These are phyloP conservation scores for Coleophoma cylindrospora DNA, from an alignment of 2,329 filamentous ascomycete species.

Conservation along the genomic window DNA sequence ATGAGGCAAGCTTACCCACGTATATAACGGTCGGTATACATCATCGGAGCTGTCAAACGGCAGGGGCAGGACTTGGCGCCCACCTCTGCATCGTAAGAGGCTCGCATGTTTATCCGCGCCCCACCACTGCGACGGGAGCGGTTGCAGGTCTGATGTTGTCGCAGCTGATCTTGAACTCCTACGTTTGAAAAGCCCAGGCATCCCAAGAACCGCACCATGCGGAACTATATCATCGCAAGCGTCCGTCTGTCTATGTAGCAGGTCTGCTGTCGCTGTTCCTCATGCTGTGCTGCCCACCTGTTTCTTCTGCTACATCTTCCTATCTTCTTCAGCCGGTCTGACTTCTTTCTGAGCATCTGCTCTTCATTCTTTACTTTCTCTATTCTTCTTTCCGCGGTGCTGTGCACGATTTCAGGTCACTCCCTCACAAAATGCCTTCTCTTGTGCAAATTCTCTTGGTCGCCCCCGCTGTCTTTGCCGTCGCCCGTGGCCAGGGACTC, in stretches of 20 bases:
- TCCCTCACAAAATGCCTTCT: constrained; percentile 10
- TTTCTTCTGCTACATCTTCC: neutral
- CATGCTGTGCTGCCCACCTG: neutral
- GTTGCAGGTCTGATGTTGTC: constrained; percentile 2
- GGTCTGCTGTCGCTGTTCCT: neutral
- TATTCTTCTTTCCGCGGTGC: constrained; percentile 3
- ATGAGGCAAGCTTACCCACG: no score
- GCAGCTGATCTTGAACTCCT: neutral
- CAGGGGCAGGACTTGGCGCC: neutral
- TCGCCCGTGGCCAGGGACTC: constrained; percentile 8
- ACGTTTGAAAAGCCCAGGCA: constrained; percentile 2
- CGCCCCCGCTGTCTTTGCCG: constrained; percentile 3
- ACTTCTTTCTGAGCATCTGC: constrained; percentile 1
- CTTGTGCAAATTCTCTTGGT: constrained; percentile 2
- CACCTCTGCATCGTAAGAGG: neutral
- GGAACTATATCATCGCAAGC: constrained; percentile 2
- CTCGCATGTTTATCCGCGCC: neutral
- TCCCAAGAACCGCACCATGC: constrained; percentile 1
- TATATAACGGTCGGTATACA: no score
- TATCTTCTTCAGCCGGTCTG: constrained; percentile 5
- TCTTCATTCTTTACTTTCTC: constrained; percentile 5
- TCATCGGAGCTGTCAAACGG: neutral
- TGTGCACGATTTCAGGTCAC: constrained; percentile 4
- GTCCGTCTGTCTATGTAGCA: neutral
- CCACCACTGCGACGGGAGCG: constrained; percentile 7